Conservation (phyloP, 2,329 filamentous ascomycete species). For the Fusarium buxicola region DNA sequence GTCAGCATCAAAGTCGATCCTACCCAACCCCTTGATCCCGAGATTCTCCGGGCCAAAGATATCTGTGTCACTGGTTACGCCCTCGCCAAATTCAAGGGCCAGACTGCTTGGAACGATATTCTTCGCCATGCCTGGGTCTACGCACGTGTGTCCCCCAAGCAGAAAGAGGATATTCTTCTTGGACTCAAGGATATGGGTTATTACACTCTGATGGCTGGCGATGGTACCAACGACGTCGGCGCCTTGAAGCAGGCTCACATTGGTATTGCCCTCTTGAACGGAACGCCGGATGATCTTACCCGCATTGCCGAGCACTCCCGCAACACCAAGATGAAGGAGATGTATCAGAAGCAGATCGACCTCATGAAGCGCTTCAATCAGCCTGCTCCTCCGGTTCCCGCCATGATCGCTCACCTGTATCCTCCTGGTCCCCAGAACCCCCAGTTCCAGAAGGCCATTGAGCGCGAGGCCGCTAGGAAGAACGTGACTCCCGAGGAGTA, state of each 20-base stretch:
- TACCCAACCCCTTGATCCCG: constrained; percentile 79
- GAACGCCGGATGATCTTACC: constrained; percentile 88
- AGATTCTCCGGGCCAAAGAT: constrained; percentile 87
- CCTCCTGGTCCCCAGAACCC: constrained; percentile 91
- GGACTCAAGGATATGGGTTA: constrained; percentile 97
- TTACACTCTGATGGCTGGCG: constrained; percentile 98
- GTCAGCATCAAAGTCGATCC: constrained; percentile 87
- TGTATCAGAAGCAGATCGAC: constrained; percentile 94
- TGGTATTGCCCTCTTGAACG: constrained; percentile 94
- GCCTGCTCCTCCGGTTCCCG: constrained; percentile 89
- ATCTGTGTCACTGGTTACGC: constrained; percentile 97
- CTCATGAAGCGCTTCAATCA: constrained; percentile 98
- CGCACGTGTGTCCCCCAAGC: constrained; percentile 96
- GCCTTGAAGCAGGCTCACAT: constrained; percentile 98
- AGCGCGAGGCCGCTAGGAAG: constrained; percentile 85
- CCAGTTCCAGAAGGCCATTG: constrained; percentile 92
- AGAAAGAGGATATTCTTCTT: constrained; percentile 98
- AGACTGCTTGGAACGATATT: constrained; percentile 79
- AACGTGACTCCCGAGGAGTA: constrained; percentile 72
- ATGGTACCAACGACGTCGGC: constrained; percentile 98
- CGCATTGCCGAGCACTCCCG: constrained; percentile 94
- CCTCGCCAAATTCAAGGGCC: constrained; percentile 86
- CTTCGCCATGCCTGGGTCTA: constrained; percentile 97
- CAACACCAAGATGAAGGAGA: constrained; percentile 97
- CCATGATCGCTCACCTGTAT: constrained; percentile 92